These are phyloP conservation scores for Lactarius psammicola DNA, from an alignment of 768 basidiomycete genomes.

Conservation along the genomic window DNA sequence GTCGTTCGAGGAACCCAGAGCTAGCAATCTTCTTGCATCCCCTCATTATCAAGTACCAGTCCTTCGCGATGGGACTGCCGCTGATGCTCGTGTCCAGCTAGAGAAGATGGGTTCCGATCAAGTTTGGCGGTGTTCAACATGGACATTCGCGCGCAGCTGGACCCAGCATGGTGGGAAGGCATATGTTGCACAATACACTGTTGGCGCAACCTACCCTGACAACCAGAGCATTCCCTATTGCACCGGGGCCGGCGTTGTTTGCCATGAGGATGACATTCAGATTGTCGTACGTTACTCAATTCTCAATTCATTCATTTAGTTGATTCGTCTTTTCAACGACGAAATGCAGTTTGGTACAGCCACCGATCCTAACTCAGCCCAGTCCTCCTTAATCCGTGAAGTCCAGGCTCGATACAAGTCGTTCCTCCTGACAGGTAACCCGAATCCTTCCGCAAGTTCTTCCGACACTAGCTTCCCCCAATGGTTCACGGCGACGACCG, in stretches of 20 bases:
- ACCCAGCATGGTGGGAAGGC: conserved; percentile 59
- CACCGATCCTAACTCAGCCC: conserved; percentile 51
- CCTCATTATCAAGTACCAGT: conserved; percentile 45
- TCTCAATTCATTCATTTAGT: conserved; percentile 5
- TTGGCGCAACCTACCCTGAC: conserved; percentile 70
- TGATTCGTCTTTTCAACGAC: conserved; percentile 38
- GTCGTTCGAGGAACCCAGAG: conserved; percentile 49
- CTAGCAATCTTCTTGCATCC: conserved; percentile 44
- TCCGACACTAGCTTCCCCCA: conserved; percentile 41
- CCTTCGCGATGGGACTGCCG: conserved; percentile 33
- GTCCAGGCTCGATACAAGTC: conserved; percentile 67
- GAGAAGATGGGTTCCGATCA: conserved; percentile 64
- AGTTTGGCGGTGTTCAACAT: conserved; percentile 66
- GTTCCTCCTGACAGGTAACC: conserved; percentile 61
- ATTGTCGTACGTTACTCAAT: conserved; percentile 54
- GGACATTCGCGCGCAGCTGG: conserved; percentile 72
- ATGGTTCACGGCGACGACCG: conserved; percentile 55
- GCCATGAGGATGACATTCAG: conserved; percentile 82
- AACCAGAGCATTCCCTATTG: conserved; percentile 60
- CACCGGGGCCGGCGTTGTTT: conserved; percentile 54
- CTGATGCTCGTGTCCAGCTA: conserved; percentile 57
- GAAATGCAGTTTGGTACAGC: conserved; percentile 49
- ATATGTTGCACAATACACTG: conserved; percentile 62
- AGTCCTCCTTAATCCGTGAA: conserved; percentile 58
- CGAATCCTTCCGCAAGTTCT: conserved; percentile 60